phyloP scores from a whole-genome alignment of 1,139 yeast genomes.

The Saccharomycopsis crataegensis region DNA sequence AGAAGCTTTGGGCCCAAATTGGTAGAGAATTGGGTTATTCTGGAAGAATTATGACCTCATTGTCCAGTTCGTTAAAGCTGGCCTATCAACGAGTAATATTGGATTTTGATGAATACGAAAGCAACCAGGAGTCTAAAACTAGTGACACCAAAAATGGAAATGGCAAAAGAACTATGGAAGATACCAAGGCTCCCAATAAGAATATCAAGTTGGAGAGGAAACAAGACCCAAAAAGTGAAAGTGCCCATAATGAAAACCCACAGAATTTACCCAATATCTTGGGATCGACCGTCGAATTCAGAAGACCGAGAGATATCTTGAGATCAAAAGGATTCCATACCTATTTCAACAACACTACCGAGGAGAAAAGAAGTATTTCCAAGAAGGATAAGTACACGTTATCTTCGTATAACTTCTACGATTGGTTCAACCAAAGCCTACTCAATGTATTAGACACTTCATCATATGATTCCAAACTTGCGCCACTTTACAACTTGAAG shows the following conservation, averaged over 20 bases:
- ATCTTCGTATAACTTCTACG: constrained; percentile 30
- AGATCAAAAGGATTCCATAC: constrained; percentile 44
- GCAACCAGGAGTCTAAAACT: not conserved
- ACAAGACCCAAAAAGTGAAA: not conserved
- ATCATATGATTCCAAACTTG: constrained; percentile 31
- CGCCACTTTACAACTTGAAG: constrained; percentile 41
- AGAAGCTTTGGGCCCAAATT: constrained; percentile 55
- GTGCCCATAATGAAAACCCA: not conserved
- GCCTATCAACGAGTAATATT: constrained; percentile 39
- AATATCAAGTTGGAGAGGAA: not conserved
- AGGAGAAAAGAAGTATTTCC: constrained; percentile 29
- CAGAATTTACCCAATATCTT: constrained; percentile 30
- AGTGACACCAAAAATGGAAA: constrained; percentile 2
- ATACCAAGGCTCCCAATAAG: constrained; percentile 16
- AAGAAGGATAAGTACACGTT: constrained; percentile 27
- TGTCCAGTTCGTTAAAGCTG: constrained; percentile 59
- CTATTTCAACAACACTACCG: constrained; percentile 33
- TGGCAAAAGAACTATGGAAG: constrained; percentile 19
- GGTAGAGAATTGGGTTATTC: constrained; percentile 74
- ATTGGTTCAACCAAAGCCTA: constrained; percentile 30
- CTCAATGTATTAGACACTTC: constrained; percentile 32
- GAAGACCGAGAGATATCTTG: constrained; percentile 39
- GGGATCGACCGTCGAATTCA: constrained; percentile 41
- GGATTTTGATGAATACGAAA: constrained; percentile 26
- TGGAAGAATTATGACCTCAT: constrained; percentile 61